Evolutionary conservation across 768 basidiomycete genomes (phyloP), one percentile per base, ranked within the genome.

Genomic region (Leccinum incarnatum): DNA sequence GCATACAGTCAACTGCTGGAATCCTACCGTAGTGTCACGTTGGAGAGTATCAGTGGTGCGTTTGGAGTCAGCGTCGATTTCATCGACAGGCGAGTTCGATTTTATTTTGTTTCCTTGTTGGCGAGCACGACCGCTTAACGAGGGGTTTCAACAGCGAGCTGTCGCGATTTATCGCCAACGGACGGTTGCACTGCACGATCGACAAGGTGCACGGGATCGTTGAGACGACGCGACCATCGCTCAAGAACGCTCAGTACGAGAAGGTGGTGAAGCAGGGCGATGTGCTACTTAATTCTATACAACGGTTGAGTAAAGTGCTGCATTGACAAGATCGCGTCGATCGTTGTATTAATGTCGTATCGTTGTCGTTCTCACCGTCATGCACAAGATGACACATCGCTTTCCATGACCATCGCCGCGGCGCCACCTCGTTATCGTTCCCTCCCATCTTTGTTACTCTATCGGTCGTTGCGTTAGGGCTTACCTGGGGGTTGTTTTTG

Each of bases 191-290:
- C 67, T 91, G 88, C 65, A 86, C 87, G 1, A 98, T 98, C 59
- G 95, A 98, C 79, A 92, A 93, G 67, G 96, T 98, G n/a, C 81
- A 89, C 57, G 93, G 94, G 0, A 83, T 98, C 37, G 94, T 98
- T 15, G 91, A 95, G 76, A 98, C 96, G 25, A 95, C 91, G 51
- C 80, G 93, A 58, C 81, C 83, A 4, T 80, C 84, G 48, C 73
- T 81, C 46, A 88, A 97, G 81, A 91, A 86, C 53, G 87, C 88
- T 46, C 89, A 95, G 67, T 97, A 96, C 70, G 94, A 96, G 69
- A 87, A 86, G 37, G 89, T 98, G n/a, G 82, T 99, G 54, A 89
- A 89, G 73, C 89, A 95, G 76, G 95, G 95, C 2, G 96, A 99
- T 72, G 73, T 93, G 29, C 74, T 99, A 62, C 76, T 98, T 42